phyloP scores from a whole-genome alignment of 495 filamentous ascomycete genomes.

The Talaromyces stipitatus region DNA sequence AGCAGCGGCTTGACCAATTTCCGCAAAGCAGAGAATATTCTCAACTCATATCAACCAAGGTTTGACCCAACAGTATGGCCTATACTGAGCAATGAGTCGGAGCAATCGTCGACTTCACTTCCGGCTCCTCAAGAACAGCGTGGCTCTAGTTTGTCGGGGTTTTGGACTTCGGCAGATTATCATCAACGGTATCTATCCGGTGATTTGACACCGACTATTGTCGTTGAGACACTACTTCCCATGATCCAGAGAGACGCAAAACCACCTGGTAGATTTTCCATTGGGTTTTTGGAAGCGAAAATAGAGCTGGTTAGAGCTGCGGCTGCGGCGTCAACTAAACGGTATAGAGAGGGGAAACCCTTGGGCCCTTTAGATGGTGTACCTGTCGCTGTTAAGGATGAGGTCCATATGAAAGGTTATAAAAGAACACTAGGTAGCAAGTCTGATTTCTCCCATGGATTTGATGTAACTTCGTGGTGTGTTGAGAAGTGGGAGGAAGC shows the following conservation, averaged over 20 bases:
- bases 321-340: conserved; percentile 60
- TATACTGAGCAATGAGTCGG: conserved; percentile 17
- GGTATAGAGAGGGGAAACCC: conserved; percentile 58
- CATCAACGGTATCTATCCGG: conserved; percentile 63
- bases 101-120: conserved; percentile 15
- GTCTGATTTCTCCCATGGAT: conserved; percentile 46
- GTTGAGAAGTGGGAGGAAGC: conserved; percentile 66
- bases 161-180: conserved; percentile 70
- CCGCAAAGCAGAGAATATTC: conserved; percentile 41
- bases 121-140: conserved; percentile 20
- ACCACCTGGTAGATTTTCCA: conserved; percentile 50
- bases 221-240: conserved; percentile 62
- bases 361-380: conserved; percentile 72
- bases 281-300: conserved; percentile 58
- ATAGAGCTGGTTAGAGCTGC: conserved; percentile 54
- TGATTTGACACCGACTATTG: conserved; percentile 59
- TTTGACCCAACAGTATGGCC: conserved; percentile 86
- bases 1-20: conserved; percentile 68
- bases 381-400: conserved; percentile 80
- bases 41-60: conserved; percentile 54
- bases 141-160: conserved; percentile 28
- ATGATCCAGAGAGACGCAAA: conserved; percentile 53
- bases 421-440: conserved; percentile 54
- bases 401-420: conserved; percentile 70
- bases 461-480: conserved; percentile 58